phyloP scores from a whole-genome alignment of 192 early-diverging fungal genomes.

The Allomyces javanicus region DNA sequence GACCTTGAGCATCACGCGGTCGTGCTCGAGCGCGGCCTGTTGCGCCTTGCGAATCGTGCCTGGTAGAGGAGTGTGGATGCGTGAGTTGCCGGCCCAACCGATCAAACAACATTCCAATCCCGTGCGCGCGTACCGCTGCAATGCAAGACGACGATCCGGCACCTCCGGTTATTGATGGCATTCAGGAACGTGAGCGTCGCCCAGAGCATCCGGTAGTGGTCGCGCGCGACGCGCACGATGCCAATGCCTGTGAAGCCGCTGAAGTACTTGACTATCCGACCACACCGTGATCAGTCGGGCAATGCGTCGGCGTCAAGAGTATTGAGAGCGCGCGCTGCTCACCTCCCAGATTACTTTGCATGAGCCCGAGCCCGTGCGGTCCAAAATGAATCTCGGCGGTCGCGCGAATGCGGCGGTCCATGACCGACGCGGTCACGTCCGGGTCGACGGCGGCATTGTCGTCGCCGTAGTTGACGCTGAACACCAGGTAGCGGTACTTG shows the following conservation, averaged over 20 bases:
- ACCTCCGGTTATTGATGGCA: slow-evolving; percentile 1
- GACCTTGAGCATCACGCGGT: not conserved
- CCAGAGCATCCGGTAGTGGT: slow-evolving; percentile 9
- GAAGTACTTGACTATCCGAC: slow-evolving; percentile 13
- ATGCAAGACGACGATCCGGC: slow-evolving; percentile 12
- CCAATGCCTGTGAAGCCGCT: slow-evolving; percentile 11
- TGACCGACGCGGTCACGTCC: slow-evolving; percentile 1
- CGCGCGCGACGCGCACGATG: slow-evolving; percentile 13
- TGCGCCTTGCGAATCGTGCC: not conserved
- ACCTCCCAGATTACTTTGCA: slow-evolving; percentile 2
- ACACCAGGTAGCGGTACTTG: slow-evolving; percentile 17
- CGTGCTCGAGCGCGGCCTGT: not conserved
- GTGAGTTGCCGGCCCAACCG: not conserved
- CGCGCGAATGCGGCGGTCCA: slow-evolving; percentile 6
- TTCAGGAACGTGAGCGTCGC: slow-evolving; percentile 13
- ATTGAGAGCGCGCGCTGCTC: no score
- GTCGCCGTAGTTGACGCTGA: slow-evolving; percentile 8
- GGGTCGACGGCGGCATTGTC: slow-evolving; percentile 1
- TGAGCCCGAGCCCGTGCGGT: slow-evolving; percentile 5
- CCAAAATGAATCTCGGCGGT: slow-evolving; percentile 12
- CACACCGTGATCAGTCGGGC: not conserved
- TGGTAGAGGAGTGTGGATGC: not conserved
- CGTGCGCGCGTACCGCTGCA: not conserved
- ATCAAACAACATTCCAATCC: not conserved
- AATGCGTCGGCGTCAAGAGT: no score